Base-by-base conservation (phyloP, 2,329 filamentous ascomycete species). In the Microdochium nivale region DNA sequence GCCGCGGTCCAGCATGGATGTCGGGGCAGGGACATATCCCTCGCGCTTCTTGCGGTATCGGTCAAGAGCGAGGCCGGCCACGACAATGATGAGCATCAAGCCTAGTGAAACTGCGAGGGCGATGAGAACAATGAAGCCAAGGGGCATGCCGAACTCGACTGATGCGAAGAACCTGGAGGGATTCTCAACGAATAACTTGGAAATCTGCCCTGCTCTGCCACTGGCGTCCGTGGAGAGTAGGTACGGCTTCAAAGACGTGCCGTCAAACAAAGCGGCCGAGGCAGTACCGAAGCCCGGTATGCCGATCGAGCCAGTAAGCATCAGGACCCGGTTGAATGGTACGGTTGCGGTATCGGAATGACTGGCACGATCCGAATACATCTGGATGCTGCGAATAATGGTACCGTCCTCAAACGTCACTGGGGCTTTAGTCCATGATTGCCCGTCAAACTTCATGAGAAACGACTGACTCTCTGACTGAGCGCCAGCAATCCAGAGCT, bases 221-320 rank as follows among this genome's bases (percentile, higher is more conserved):
- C 83, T 77, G 13, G 77, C 70, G 53, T 78, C 86, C 47, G 82
- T 86, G 2, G 91, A 88, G 43, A 99, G 78, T 40, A 90, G 79
- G 66, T 92, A 96, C 0, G 94, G 92, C 49, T 76, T 76, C 64
- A 92, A 83, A 2, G 75, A 72, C 11, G 84, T 89, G 60, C 94
- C 94, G 62, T 97, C 89, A 73, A 88, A 99, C 25, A 96, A 73
- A 8, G 85, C 92, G 9, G 89, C 90, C 14, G 92, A 95, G 5
- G 87, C 89, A 52, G 84, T 85, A 53, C 92, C 91, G 63, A 90
- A 90, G 48, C 73, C 72, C 0, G 86, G 81, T 19, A 97, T 76
- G 57, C 83, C 78, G 58, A 99, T 81, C 50, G 86, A 81, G 37
- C 94, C 94, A n/a, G 89, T 89, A 49, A 97, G 74, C 69, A 99